These are phyloP conservation scores for Amphichorda felina DNA, from an alignment of 2,329 filamentous ascomycete genomes.

Conservation along the genomic window DNA sequence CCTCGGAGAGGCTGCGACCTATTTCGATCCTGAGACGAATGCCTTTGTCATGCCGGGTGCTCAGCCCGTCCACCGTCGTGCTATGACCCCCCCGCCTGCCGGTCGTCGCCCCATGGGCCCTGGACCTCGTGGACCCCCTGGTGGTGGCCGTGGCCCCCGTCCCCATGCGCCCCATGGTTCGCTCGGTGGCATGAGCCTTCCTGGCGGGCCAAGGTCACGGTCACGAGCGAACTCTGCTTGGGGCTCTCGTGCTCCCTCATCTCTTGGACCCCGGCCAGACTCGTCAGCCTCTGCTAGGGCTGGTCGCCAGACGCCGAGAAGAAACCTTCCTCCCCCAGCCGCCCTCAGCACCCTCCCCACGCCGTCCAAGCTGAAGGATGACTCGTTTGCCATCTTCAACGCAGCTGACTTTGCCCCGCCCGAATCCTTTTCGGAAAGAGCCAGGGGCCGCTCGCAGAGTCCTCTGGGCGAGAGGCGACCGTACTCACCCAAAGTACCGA, in stretches of 20 bases:
- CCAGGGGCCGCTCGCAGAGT: conserved; percentile 55
- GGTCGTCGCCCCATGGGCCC: conserved; percentile 26
- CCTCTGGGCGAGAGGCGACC: conserved; percentile 53
- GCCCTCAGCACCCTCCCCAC: conserved; percentile 70
- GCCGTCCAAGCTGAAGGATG: conserved; percentile 73
- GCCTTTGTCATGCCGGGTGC: conserved; percentile 74
- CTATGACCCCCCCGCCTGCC: conserved; percentile 85
- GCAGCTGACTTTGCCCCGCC: conserved; percentile 84
- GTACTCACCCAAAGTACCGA: conserved; percentile 62
- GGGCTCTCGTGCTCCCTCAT: conserved; percentile 16
- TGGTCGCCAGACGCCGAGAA: conserved; percentile 27
- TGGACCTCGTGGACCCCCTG: conserved; percentile 15
- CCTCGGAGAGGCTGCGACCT: conserved; percentile 49
- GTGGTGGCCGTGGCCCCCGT: conserved; percentile 12
- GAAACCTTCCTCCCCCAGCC: conserved; percentile 54
- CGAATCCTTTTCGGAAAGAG: conserved; percentile 50
- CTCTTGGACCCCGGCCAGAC: conserved; percentile 43
- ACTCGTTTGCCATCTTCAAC: conserved; percentile 56
- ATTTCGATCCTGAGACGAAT: conserved; percentile 55
- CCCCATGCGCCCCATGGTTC: conserved; percentile 34
- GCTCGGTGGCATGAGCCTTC: conserved; percentile 33
- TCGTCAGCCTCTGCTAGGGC: conserved; percentile 50
- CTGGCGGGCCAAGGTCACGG: conserved; percentile 39
- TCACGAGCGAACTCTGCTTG: conserved; percentile 35
- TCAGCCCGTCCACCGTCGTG: conserved; percentile 73